Conservation (phyloP, 2,329 filamentous ascomycete genomes). For the Polychaeton citri region DNA sequence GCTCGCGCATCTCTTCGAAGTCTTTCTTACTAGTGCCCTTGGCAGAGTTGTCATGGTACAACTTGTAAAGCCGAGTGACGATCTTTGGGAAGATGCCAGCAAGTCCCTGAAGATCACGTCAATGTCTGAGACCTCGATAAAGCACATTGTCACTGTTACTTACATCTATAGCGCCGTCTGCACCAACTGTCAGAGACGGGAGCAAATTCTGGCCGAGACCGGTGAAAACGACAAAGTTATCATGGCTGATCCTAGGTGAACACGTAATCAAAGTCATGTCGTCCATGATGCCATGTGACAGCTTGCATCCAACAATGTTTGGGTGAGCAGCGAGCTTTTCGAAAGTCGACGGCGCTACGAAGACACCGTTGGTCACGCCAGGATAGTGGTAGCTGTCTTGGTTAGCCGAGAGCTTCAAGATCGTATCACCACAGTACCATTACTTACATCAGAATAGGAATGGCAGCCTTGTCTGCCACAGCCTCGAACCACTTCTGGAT, state of each 20-base stretch:
- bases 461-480: constrained; percentile 46
- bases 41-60: constrained; percentile 28
- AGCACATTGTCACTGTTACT: neutral
- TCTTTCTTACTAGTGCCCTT: constrained; percentile 27
- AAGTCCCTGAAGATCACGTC: constrained; percentile 29
- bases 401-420: too few species aligned
- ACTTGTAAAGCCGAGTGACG: constrained; percentile 43
- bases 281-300: constrained; percentile 55
- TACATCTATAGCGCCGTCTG: constrained; percentile 49
- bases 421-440: neutral
- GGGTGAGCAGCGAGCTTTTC: constrained; percentile 46
- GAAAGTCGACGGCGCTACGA: constrained; percentile 45
- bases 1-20: constrained; percentile 36
- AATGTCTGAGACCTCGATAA: neutral
- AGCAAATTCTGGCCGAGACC: constrained; percentile 54
- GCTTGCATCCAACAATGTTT: constrained; percentile 57
- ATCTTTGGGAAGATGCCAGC: constrained; percentile 52
- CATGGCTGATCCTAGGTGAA: constrained; percentile 45
- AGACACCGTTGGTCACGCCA: constrained; percentile 52
- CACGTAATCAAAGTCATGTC: constrained; percentile 48
- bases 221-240: constrained; percentile 47
- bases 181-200: constrained; percentile 48
- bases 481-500: constrained; percentile 47
- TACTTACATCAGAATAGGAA: constrained; percentile 48
- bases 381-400: constrained; percentile 47